Evolutionary conservation across 306 rosid species (phyloP), one percentile per base, ranked within the genome.

Genomic region (Vigna unguiculata): DNA sequence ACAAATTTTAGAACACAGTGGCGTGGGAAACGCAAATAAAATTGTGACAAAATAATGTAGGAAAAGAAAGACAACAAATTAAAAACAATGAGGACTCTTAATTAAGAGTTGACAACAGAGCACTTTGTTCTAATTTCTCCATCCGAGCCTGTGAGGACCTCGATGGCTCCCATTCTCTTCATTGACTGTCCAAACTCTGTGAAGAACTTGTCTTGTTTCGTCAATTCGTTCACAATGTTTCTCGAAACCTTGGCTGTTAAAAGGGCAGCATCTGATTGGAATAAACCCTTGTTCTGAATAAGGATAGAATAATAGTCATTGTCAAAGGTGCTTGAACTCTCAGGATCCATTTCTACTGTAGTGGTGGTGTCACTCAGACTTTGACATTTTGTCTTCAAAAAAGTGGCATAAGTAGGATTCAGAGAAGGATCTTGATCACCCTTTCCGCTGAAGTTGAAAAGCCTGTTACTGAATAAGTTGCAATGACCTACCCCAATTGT

Each of bases 101-200:
- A 16, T 62, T 69, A 78, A n/a, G 84, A 48, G 80, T 93, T 93
- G 21, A 89, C 82, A 54, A 49, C 54, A 28, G 89, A 74, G 48
- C 98, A 93, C n/a, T 76, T 84, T 19, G 16, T 81, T 70, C 98
- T 87, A 7, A 90, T 87, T 74, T 93, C 93, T 4, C 90, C 97
- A 11, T 38, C 28, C 0, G 53, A 16, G 6, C 80, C 83, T 0
- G 93, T 76, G 16, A 83, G 87, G 12, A 87, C 82, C 58, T 77
- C 81, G 76, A 89, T 83, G 52, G 74, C 83, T 8, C 88, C 89
- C 87, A 93, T 81, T 77, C 85, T 91, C 70, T 75, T 40, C 90
- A 89, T 89, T 16, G 93, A 89, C 0, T 43, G 53, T 0, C 73
- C 79, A 64, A 91, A 93, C 66, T 74, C 73, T 0, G 38, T 47